Evolutionary conservation across 2,329 filamentous ascomycete genomes (phyloP).

Genomic region (Sporothrix inflata): DNA sequence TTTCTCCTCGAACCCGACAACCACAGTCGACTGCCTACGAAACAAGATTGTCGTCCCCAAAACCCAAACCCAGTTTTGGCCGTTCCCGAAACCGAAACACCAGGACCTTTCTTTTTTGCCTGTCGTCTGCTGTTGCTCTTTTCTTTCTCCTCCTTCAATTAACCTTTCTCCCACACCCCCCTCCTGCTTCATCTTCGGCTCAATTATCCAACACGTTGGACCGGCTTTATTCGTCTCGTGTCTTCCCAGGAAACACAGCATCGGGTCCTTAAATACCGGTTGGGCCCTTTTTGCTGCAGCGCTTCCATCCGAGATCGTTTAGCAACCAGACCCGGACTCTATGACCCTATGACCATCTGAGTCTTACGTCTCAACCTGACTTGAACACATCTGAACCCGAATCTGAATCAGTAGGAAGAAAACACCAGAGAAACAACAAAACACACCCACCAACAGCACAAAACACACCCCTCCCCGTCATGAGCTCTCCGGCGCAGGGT

Average conservation of each 20-base stretch:
- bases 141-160: background rate
- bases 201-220: slow-evolving; percentile 24
- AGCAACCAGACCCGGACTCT: background rate
- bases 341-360: background rate
- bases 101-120: background rate
- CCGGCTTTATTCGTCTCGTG: slow-evolving; percentile 11
- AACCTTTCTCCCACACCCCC: background rate
- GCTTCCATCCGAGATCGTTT: background rate
- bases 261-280: slow-evolving; percentile 25
- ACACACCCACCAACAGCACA: background rate
- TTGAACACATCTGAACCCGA: background rate
- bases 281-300: slow-evolving; percentile 1
- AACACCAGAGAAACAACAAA: background rate
- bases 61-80: slow-evolving; percentile 16
- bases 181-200: background rate
- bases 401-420: background rate
- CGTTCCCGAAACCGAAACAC: slow-evolving; percentile 18
- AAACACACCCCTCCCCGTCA: slow-evolving; percentile 34
- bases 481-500: slow-evolving; percentile 50
- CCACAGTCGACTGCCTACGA: background rate
- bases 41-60: slow-evolving; percentile 21
- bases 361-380: background rate
- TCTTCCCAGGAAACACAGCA: slow-evolving; percentile 24
- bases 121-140: background rate
- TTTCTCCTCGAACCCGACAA: slow-evolving; percentile 3